Base-by-base conservation (phyloP, 2,329 filamentous ascomycete species). In the Trichoderma asperellum region DNA sequence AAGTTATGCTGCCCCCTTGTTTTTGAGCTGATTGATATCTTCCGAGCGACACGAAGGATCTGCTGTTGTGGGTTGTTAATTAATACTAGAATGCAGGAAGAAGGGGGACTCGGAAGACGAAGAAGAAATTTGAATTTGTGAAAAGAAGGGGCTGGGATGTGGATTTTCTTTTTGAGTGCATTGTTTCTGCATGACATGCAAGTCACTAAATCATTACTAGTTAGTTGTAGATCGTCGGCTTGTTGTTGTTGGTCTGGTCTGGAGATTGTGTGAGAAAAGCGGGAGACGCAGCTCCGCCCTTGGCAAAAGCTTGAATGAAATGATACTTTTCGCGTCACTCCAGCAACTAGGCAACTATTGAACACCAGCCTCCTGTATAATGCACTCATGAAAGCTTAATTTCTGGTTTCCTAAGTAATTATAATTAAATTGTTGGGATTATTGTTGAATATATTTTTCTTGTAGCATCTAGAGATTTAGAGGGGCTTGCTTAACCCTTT, bases 111-210 rank as follows among this genome's bases (percentile, higher is more conserved):
- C 29, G 12, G 61, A 43, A 43, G 49, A 29, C 40, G 61, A 16
- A 16, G 14, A 40, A 16, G 14, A 16, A 40, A 5, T 12, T 34
- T 47, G 37, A 37, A 27, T 58, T 29, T 8, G 53, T 49, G 37
- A 53, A 40, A 53, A 32, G 16, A 53, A 5, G 60, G 12, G 60
- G 60, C 14, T 40, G n/a, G 47, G 18, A 24, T 12, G n/a, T 49
- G 47, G 4, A 4, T 49, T 24, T 24, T 12, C 10, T 21, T 55
- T 27, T 29, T 29, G 24, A 53, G 12, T 66, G 63, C 24, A 53
- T 35, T 66, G 53, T 58, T 53, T 53, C 63, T 66, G 37, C 63
- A 66, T 58, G 35, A 57, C 24, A n/a, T 53, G 43, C 7, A n/a
- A 35, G 18, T 53, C 21, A 3, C n/a, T 66, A 18, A 10, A 49